Conservation (phyloP, 2,329 filamentous ascomycete genomes). For the Pseudogymnoascus sp. region DNA sequence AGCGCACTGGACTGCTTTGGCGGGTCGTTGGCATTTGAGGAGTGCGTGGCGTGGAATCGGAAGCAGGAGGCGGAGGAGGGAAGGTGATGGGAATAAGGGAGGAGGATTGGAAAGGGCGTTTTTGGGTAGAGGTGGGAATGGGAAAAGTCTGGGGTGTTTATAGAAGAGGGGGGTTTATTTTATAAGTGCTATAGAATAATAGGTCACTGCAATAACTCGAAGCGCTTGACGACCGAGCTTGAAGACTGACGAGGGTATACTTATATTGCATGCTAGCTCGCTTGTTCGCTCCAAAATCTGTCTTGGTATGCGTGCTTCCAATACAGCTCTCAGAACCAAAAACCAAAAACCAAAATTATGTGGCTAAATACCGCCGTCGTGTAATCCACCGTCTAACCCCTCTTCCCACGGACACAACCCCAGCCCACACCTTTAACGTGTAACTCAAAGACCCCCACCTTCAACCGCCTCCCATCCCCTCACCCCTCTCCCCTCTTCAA, state of each 20-base stretch:
- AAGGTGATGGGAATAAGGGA: not conserved
- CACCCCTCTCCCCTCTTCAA: conserved; percentile 77
- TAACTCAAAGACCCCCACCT: conserved; percentile 40
- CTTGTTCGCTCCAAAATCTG: conserved; percentile 3
- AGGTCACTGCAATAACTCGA: not conserved
- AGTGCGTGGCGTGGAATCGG: conserved; percentile 80
- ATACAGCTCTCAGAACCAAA: conserved; percentile 20
- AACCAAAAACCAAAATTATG: conserved; percentile 15
- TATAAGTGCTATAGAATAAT: not conserved
- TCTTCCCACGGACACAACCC: not conserved
- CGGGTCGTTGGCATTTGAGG: conserved; percentile 78
- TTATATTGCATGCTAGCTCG: conserved; percentile 2
- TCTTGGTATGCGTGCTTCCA: not conserved
- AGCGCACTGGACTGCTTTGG: conserved; percentile 96
- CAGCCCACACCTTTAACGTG: not conserved
- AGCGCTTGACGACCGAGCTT: not conserved
- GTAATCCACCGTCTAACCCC: not conserved
- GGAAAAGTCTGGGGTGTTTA: not conserved
- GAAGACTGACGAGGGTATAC: not conserved
- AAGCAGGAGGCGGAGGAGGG: not conserved
- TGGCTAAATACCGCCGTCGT: not conserved
- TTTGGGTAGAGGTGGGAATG: not conserved
- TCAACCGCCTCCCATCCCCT: conserved; percentile 69
- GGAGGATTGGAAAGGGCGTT: not conserved
- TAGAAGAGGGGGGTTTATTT: not conserved